Base-by-base conservation (phyloP, 257 asterid genomes). In the Solanum commersonii region DNA sequence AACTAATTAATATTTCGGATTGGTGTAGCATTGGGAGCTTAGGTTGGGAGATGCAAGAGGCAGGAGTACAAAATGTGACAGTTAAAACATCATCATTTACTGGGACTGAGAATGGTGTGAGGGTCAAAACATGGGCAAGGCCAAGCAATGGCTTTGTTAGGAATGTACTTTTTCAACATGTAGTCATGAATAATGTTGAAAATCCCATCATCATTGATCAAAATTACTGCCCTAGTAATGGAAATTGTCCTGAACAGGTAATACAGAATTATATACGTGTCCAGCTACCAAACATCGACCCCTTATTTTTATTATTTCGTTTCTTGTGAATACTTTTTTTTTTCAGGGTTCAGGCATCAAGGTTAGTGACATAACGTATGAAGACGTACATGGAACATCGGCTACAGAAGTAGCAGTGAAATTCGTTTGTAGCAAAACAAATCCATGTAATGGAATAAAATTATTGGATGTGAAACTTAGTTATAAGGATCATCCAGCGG, bases 181-280 rank as follows among this genome's bases (percentile, higher is more conserved):
- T 89, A 63, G 88, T 67, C 4, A 94, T 94, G 98, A 83, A 77
- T 56, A 89, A 93, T 89, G 96, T 94, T 83, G 87, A 91, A 37
- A 95, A 95, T 85, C 95, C 98, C 29, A 93, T 95, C 13, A 89
- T 95, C 1, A 94, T 95, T 22, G 96, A 95, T 91, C 96, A 95
- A 68, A 90, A 95, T 85, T 95, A 95, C 84, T 95, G 96, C 88
- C 96, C 96, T 10, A 34, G 49, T 63, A 84, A 89, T 85, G 78
- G 46, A 71, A 88, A 90, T 38, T 92, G 96, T 65, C 95, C 96
- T 22, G 91, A 89, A 6, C 91, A 94, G 95, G 97, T 94, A 87
- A 29, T 15, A 12, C 7, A 38, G 2, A n/a, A 33, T 35, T 29
- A 40, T 42, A 46, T 14, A 46, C 20, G 20, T 14, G 8, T 8